Percentiles rank a stretch among this genome's conserved stretches.
Conservation (phyloP, 257 asterid species). For the Solanum etuberosum region DNA sequence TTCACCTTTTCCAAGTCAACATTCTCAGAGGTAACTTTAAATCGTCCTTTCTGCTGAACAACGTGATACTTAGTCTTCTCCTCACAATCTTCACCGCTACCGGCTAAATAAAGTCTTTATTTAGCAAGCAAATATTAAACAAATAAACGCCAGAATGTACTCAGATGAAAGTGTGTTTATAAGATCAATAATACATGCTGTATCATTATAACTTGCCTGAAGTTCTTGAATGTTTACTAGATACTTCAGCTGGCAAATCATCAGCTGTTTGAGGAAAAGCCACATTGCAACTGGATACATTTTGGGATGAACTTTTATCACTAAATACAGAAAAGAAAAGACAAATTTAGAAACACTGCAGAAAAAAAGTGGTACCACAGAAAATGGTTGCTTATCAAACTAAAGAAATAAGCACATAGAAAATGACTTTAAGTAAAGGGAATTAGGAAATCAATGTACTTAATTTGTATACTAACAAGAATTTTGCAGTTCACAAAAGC, state of each 20-base stretch:
- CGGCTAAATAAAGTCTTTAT: slow-evolving; percentile 23
- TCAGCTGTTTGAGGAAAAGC: slow-evolving; percentile 23
- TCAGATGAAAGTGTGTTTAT: background rate
- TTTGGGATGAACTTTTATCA: slow-evolving; percentile 38
- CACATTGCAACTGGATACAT: slow-evolving; percentile 22
- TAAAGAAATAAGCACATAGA: background rate
- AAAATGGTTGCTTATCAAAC: background rate
- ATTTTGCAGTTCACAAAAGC: background rate
- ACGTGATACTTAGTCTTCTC: slow-evolving; percentile 66
- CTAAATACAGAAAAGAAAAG: slow-evolving; percentile 16
- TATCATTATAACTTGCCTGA: slow-evolving; percentile 33
- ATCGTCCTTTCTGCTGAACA: slow-evolving; percentile 95
- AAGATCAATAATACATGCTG: background rate
- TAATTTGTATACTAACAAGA: background rate
- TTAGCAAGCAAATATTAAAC: background rate
- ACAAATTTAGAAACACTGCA: background rate
- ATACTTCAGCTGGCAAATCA: slow-evolving; percentile 29
- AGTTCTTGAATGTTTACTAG: slow-evolving; percentile 44
- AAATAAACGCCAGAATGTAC: background rate
- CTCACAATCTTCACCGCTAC: slow-evolving; percentile 56
- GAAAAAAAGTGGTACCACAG: background rate
- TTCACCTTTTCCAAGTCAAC: slow-evolving; percentile 66
- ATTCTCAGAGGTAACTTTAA: slow-evolving; percentile 92
- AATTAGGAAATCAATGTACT: background rate
- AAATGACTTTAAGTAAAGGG: background rate